Evolutionary conservation across 345 rosid species (phyloP).

Genomic region (Sapria himalayana): DNA sequence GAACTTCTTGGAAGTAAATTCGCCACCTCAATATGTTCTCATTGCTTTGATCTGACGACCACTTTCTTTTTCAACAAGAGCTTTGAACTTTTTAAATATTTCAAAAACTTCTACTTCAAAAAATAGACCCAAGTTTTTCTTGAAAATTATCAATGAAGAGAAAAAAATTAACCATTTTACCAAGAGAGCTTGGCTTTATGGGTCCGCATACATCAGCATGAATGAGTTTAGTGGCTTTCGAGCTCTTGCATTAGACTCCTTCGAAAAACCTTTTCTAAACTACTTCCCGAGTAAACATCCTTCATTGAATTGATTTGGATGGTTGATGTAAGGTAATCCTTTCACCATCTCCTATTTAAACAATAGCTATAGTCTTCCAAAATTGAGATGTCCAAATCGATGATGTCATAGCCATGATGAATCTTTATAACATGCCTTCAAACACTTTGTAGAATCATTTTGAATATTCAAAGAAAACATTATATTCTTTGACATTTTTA

Average conservation of each 20-base stretch:
- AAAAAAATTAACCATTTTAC: not conserved
- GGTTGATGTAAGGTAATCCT: no score
- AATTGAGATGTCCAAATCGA: no score
- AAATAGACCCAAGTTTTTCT: not conserved
- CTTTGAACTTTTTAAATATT: not conserved
- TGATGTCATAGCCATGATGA: no score
- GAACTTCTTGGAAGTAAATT: constrained; percentile 1
- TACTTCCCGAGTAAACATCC: not conserved
- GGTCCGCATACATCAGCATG: not conserved
- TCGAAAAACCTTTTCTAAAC: not conserved
- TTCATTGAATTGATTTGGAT: no score
- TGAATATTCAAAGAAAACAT: no score
- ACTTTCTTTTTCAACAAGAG: constrained; percentile 1
- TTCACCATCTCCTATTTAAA: no score
- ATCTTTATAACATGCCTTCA: no score
- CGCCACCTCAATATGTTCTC: not conserved
- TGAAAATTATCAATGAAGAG: no score
- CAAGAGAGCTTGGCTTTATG: not conserved
- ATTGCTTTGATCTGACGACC: not conserved
- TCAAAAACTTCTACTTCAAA: not conserved
- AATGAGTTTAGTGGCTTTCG: not conserved
- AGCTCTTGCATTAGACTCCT: not conserved
- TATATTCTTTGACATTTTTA: not conserved
- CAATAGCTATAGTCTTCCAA: no score
- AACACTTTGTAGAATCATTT: no score